Percentiles rank a stretch among this genome's conserved stretches.
Conservation (phyloP, 768 basidiomycete species). For the Sporobolomyces pararoseus region DNA sequence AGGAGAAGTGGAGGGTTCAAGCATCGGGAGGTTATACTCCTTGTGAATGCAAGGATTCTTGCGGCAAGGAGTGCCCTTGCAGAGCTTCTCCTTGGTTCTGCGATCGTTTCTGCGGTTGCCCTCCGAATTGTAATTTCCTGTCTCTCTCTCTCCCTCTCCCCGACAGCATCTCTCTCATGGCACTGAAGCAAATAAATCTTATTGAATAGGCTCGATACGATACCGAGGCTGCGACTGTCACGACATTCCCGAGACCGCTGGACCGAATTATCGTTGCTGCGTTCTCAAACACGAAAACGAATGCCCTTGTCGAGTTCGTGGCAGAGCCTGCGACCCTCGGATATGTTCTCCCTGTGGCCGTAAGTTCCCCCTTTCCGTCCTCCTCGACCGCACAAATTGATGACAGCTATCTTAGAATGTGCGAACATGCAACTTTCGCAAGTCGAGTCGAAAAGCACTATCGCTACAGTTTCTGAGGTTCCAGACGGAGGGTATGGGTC, state of each 20-base stretch:
- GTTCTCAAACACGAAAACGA: not conserved
- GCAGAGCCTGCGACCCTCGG: not conserved
- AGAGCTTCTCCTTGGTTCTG: not conserved
- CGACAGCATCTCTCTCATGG: too few relatives aligned
- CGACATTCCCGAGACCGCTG: not conserved
- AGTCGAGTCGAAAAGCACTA: not conserved
- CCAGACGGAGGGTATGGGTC: not conserved
- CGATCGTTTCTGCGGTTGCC: slow-evolving; percentile 13
- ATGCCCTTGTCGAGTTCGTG: not conserved
- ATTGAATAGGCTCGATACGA: not conserved
- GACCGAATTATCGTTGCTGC: not conserved
- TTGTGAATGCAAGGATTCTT: not conserved
- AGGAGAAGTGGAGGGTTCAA: too few relatives aligned
- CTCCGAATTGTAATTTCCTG: not conserved
- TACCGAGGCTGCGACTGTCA: slow-evolving; percentile 10
- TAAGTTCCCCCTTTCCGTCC: too few relatives aligned
- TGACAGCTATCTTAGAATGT: too few relatives aligned
- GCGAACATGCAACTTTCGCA: not conserved
- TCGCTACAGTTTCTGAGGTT: not conserved
- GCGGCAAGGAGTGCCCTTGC: not conserved
- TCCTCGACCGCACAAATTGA: too few relatives aligned
- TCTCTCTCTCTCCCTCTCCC: not conserved
- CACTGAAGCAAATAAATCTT: not conserved
- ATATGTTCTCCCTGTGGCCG: not conserved
- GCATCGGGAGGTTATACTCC: not conserved